Percentiles rank a stretch among this genome's conserved stretches.
phyloP scores from a whole-genome alignment of 2,329 filamentous ascomycete genomes.

The Fusarium continuum region DNA sequence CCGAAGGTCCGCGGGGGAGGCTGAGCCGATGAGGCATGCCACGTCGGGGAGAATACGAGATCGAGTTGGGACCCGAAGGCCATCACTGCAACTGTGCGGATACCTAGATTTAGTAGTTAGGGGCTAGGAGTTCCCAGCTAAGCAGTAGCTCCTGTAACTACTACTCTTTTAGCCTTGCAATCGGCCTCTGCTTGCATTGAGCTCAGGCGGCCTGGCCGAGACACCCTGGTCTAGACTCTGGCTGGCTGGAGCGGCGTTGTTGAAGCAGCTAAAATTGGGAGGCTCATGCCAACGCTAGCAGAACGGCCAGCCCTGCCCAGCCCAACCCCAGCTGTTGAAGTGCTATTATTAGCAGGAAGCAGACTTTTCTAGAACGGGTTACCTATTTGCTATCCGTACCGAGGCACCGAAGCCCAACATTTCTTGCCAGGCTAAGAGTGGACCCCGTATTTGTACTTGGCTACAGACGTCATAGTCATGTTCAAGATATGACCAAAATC shows the following conservation, averaged over 20 bases:
- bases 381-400: background rate
- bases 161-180: background rate
- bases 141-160: background rate
- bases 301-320: background rate
- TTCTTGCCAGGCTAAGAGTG: background rate
- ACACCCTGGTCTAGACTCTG: background rate
- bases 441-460: background rate
- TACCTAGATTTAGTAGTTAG: no score
- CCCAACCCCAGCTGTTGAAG: background rate
- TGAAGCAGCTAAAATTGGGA: conserved; percentile 2
- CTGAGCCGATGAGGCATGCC: background rate
- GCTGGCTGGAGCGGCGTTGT: background rate
- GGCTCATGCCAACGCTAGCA: conserved; percentile 5
- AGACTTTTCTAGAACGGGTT: conserved; percentile 15
- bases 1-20: background rate
- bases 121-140: background rate
- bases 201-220: background rate
- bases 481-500: background rate
- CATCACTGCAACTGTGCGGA: background rate
- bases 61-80: conserved; percentile 1
- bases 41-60: conserved; percentile 11
- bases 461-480: conserved; percentile 15
- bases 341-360: conserved; percentile 8
- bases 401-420: background rate
- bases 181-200: background rate